phyloP scores from a whole-genome alignment of 495 filamentous ascomycete genomes.

The Trichocladium antarcticum region DNA sequence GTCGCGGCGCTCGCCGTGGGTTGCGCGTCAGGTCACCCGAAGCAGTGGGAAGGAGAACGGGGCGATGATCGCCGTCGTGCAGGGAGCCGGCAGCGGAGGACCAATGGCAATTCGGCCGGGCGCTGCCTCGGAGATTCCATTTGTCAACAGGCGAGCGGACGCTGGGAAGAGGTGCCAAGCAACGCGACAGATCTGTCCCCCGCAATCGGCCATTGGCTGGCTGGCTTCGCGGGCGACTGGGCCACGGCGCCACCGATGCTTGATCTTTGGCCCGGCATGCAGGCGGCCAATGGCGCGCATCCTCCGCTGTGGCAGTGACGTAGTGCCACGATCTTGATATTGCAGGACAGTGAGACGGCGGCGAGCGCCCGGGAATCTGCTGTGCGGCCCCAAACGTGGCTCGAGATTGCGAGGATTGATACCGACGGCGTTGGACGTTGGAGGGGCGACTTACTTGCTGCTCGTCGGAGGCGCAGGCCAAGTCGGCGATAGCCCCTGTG shows the following conservation, averaged over 20 bases:
- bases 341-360: too few relatives aligned
- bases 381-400: too few relatives aligned
- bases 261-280: too few relatives aligned
- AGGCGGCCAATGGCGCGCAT: not conserved
- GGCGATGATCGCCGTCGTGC: slow-evolving; percentile 2
- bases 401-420: too few relatives aligned
- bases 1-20: not conserved
- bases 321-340: too few relatives aligned
- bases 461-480: slow-evolving; percentile 6
- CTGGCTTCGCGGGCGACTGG: not conserved
- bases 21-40: not conserved
- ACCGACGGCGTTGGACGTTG: too few relatives aligned
- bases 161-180: slow-evolving; percentile 1
- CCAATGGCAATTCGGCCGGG: slow-evolving; percentile 9
- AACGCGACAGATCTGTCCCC: slow-evolving; percentile 11
- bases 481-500: slow-evolving; percentile 20
- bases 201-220: slow-evolving; percentile 5
- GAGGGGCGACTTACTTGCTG: too few relatives aligned
- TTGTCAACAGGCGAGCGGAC: slow-evolving; percentile 11
- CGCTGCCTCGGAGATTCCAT: slow-evolving; percentile 8
- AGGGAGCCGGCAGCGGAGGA: not conserved
- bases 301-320: not conserved
- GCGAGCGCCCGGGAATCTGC: too few relatives aligned
- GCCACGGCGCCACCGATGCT: not conserved
- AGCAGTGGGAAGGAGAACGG: not conserved